phyloP scores from a whole-genome alignment of 2,329 filamentous ascomycete genomes.

The Aspergillus brunneoviolaceus region DNA sequence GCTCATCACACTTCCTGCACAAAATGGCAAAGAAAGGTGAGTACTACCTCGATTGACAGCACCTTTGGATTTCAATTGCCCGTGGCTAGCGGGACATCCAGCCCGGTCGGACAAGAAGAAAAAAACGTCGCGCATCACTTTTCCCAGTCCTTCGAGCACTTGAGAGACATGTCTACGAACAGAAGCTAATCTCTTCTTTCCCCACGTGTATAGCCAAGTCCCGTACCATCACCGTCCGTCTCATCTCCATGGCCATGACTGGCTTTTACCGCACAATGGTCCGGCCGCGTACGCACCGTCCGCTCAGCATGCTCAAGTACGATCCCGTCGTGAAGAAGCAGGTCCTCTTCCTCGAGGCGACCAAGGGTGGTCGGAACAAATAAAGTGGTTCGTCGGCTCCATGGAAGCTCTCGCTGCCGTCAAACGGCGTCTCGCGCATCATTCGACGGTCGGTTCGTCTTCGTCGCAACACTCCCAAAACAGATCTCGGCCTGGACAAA shows the following conservation, averaged over 20 bases:
- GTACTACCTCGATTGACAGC: background rate
- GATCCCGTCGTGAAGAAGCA: slow-evolving; percentile 96
- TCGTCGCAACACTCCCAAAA: background rate
- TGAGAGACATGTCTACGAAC: too few relatives aligned
- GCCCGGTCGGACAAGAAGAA: too few relatives aligned
- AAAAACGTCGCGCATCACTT: too few relatives aligned
- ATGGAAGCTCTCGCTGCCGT: too few relatives aligned
- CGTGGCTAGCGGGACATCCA: too few relatives aligned
- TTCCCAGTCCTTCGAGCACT: too few relatives aligned
- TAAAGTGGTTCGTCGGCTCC: slow-evolving; percentile 18
- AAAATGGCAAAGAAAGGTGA: slow-evolving; percentile 49
- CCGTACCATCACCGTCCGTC: slow-evolving; percentile 86
- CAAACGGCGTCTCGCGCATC: too few relatives aligned
- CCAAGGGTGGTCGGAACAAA: slow-evolving; percentile 65
- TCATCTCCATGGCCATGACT: slow-evolving; percentile 98
- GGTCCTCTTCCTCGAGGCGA: slow-evolving; percentile 92
- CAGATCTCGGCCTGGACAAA: too few relatives aligned
- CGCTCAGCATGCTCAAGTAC: slow-evolving; percentile 98
- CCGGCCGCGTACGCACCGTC: slow-evolving; percentile 74
- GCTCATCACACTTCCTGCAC: background rate
- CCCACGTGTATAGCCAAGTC: slow-evolving; percentile 67
- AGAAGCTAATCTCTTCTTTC: too few relatives aligned
- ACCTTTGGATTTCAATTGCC: too few relatives aligned
- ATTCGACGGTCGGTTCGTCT: background rate
- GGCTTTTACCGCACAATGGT: slow-evolving; percentile 94